Evolutionary conservation across 129 eudicot species (phyloP), one percentile per base, ranked within the genome.

Genomic region (Calendula officinalis): DNA sequence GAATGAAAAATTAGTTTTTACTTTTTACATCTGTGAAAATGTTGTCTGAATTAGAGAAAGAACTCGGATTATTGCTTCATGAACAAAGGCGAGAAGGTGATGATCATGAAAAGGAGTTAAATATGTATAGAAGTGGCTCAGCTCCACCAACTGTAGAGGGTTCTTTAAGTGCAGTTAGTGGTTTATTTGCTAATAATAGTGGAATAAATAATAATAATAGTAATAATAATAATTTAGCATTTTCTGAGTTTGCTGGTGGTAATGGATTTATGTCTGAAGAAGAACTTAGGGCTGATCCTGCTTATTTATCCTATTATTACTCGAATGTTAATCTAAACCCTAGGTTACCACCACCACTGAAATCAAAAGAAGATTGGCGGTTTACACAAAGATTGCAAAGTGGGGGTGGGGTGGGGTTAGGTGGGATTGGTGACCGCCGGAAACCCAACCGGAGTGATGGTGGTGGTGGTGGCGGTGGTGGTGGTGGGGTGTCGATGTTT

Each of bases 371-470:
- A 72, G 96, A 88, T 66, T 88, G 84, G 91, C 67, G 96, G 70
- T 80, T 75, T 37, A 72, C 83, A 1, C 96, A 88, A 73, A 80
- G 97, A 70, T 39, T 94, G 69, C 96, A 94, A 71, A 85, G 92
- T 40, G 95, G 91, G 38, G 83, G 95, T 54, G 89, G 78, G 70
- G 86, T 87, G 37, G 95, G 86, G 7, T 67, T 84, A 70, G 91
- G 91, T n/a, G 91, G 91, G 42, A 91, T 91, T 72, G 98, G 98
- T 34, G 98, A 92, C 81, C 81, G 87, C 83, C 84, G 97, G 85
- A 89, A 78, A 43, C 84, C 79, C 27, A 78, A 74, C 46, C 83
- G 76, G 77, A 69, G 58, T 70, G 98, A 92, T 39, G 85, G 70
- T 66, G 84, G 89, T 22, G 82, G 76, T 7, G 80, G 83, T 0